Base-by-base conservation (phyloP, 805 yeast genomes). In the Kurtzmaniella cleridarum region DNA sequence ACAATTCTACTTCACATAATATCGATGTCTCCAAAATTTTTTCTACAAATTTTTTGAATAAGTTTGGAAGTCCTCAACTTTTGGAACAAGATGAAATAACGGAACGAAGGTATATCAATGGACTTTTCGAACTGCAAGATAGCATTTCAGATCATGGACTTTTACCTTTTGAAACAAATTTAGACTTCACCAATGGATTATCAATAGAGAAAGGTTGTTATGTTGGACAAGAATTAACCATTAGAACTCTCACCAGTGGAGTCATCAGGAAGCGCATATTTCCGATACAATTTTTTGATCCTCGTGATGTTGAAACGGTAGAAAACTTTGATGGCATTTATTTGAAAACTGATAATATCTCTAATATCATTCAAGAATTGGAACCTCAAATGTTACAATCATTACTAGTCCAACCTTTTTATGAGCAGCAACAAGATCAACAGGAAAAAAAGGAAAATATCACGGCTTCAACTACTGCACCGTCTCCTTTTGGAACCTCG, bases 141-240 rank as follows among this genome's bases (percentile, higher is more conserved):
- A 55, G 64, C 0, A 57, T 64, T 3, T 42, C 40, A 10, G 62
- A 54, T 20, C 46, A 47, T 2, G 50, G 59, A 3, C 43, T 69
- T 10, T 62, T 93, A 3, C 98, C 99, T 1, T 73, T 93, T 49
- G 98, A 93, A 49, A 70, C 77, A 42, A 86, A 87, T 55, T 64
- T 90, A 47, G 98, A 93, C 59, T 78, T 74, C 50, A 76, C 78
- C 62, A 82, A 85, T 47, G 95, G 91, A 0, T 71, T 93, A 11
- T 87, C 91, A 39, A 77, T 82, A 37, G 82, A 88, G 46, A 93
- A 93, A 59, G 99, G 99, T 2, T 93, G 99, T 57, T 93, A 93
- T 51, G 81, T 88, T 12, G 99, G 99, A 1, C 98, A 93, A 60
- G 99, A 93, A 57, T 68, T 93, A 37, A 90, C 97, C 0, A 88